Percentiles rank a stretch among this genome's conserved stretches.
Evolutionary conservation across 805 yeast species (phyloP).

Genomic region (Komagataella kurtzmanii): DNA sequence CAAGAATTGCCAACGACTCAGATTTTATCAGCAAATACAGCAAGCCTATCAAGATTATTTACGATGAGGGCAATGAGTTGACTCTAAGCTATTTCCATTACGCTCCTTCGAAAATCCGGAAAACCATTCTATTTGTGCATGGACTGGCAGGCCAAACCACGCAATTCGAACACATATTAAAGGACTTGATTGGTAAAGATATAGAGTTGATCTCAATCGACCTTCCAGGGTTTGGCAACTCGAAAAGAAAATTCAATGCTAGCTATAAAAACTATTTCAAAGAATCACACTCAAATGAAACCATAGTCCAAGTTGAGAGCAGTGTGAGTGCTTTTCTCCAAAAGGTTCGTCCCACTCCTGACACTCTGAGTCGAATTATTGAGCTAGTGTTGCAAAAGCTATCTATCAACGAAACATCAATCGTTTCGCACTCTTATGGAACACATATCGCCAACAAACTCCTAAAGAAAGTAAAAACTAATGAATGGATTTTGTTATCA

Average conservation of each 20-base stretch:
- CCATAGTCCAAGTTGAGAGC: constrained; percentile 2
- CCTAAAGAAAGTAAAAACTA: constrained; percentile 28
- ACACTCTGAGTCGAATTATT: constrained; percentile 17
- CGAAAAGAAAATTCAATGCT: constrained; percentile 12
- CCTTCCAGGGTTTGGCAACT: constrained; percentile 79
- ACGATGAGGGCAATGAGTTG: neutral
- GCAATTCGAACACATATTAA: constrained; percentile 65
- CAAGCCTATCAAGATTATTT: neutral
- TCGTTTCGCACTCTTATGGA: constrained; percentile 48
- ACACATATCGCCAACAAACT: constrained; percentile 31
- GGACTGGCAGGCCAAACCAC: constrained; percentile 87
- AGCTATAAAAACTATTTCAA: too few species aligned
- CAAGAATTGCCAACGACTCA: neutral
- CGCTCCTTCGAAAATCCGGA: constrained; percentile 2
- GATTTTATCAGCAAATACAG: neutral
- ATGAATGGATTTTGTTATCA: constrained; percentile 24
- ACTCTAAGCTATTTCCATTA: neutral
- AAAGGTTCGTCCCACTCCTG: neutral
- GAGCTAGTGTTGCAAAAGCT: constrained; percentile 21
- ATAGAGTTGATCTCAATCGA: constrained; percentile 61
- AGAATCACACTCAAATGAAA: neutral
- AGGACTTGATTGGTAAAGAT: constrained; percentile 43
- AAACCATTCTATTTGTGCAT: constrained; percentile 55
- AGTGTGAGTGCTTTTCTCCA: constrained; percentile 11
- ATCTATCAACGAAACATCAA: constrained; percentile 27